Evolutionary conservation across 495 filamentous ascomycete genomes (phyloP), one percentile per base, ranked within the genome.

Genomic region (Acidiella bohemica): DNA sequence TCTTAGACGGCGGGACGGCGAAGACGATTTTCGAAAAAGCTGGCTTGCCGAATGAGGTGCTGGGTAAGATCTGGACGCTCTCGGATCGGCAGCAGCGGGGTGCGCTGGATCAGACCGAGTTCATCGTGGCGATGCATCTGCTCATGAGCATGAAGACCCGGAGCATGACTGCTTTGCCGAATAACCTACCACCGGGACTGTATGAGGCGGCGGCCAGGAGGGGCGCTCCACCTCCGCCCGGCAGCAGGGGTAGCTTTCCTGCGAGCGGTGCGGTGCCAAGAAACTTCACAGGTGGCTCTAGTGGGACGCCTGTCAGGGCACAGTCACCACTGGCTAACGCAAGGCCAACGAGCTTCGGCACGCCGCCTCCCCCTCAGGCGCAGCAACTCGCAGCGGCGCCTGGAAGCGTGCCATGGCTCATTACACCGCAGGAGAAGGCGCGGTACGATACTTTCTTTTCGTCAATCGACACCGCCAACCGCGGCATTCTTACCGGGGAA

Each of bases 71-170:
- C 58, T 97, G 90, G 90, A 84, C 80, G 52, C 70, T 97, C 33
- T 78, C 86, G 8, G 90, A 97, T 59, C 86, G 81, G 1, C 83
- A 94, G 56, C 84, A 93, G 57, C 75, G 86, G 37, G 92, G 90
- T 19, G 77, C 76, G 24, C 72, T 97, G n/a, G 81, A 82, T 46
- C 67, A 75, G 49, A 88, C 85, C 10, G 90, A 96, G 44, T 97
- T 97, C 58, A 80, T 95, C 51, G 90, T 97, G 51, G 88, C 92
- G 9, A 97, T 97, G 90, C 90, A 97, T 63, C 69, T 97, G 21
- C 67, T 97, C 37, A 82, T 82, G 4, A 94, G 87, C 5, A 85
- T 77, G 58, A 93, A 88, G 64, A 81, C 75, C 17, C 82, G 87
- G 19, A 67, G 72, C 5, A 67, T 97, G 59, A 73, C 78, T 39